These are phyloP conservation scores for Monilinia polystroma DNA, from an alignment of 2,329 filamentous ascomycete species.

Conservation along the genomic window DNA sequence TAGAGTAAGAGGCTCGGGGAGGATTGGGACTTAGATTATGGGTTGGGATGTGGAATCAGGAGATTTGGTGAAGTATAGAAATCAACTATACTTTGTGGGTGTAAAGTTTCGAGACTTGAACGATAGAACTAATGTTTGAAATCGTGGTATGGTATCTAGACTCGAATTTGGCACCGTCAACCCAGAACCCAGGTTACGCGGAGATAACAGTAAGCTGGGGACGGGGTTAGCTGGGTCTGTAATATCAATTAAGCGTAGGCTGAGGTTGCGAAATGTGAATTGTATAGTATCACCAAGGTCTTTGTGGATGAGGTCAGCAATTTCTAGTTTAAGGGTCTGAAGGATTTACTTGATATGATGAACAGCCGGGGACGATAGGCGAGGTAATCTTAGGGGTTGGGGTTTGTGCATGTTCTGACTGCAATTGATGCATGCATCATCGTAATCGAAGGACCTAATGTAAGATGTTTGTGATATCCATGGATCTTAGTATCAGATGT, in stretches of 20 bases:
- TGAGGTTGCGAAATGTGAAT: not conserved
- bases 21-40: not conserved
- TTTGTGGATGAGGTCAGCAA: not conserved
- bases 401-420: not conserved
- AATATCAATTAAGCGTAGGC: not conserved
- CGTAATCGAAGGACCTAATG: not conserved
- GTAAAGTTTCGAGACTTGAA: too few relatives aligned
- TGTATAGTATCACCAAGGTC: too few relatives aligned
- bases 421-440: not conserved
- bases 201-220: not conserved
- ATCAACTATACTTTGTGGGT: too few relatives aligned
- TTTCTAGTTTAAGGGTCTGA: not conserved
- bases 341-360: slow-evolving; percentile 8
- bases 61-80: too few relatives aligned
- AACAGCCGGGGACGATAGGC: not conserved
- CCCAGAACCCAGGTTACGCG: not conserved
- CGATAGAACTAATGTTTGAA: too few relatives aligned
- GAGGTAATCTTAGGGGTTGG: not conserved
- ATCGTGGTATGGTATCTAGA: too few relatives aligned
- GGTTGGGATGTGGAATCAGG: too few relatives aligned
- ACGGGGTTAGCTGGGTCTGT: not conserved
- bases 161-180: too few relatives aligned
- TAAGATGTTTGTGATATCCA: not conserved
- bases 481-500: not conserved
- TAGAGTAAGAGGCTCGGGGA: not conserved